A percentile compares a stretch with the other conserved stretches of the same genome.
These are phyloP conservation scores for Fusarium sp. DNA, from an alignment of 2,329 filamentous ascomycete species.

Conservation along the genomic window DNA sequence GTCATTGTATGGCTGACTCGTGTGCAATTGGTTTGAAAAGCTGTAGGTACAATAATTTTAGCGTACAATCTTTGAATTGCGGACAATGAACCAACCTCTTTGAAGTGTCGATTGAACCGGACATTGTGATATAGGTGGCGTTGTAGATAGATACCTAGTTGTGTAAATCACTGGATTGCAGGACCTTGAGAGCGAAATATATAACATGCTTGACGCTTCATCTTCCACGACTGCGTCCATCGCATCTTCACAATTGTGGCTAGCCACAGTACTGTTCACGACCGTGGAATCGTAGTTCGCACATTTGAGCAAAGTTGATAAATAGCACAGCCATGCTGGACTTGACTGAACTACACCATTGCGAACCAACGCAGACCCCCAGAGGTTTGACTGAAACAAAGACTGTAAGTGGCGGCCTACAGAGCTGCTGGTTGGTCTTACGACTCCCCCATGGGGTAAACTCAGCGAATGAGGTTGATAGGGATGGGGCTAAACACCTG, in stretches of 20 bases:
- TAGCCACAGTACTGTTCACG: neutral
- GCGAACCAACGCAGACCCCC: neutral
- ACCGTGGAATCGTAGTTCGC: neutral
- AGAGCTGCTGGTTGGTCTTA: neutral
- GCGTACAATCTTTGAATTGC: neutral
- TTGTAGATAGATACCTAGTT: neutral
- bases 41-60: neutral
- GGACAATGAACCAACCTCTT: conserved; percentile 1
- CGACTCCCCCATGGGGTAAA: neutral
- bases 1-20: neutral
- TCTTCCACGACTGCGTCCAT: neutral
- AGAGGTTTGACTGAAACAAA: neutral
- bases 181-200: neutral
- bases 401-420: neutral
- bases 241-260: neutral
- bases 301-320: neutral
- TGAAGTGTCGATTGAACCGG: neutral
- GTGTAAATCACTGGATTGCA: neutral
- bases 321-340: neutral
- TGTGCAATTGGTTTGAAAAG: neutral
- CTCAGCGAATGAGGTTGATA: conserved; percentile 1
- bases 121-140: neutral
- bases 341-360: neutral
- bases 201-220: neutral
- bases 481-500: neutral